These are phyloP conservation scores for Exophiala viscosa DNA, from an alignment of 2,329 filamentous ascomycete species.

Conservation along the genomic window DNA sequence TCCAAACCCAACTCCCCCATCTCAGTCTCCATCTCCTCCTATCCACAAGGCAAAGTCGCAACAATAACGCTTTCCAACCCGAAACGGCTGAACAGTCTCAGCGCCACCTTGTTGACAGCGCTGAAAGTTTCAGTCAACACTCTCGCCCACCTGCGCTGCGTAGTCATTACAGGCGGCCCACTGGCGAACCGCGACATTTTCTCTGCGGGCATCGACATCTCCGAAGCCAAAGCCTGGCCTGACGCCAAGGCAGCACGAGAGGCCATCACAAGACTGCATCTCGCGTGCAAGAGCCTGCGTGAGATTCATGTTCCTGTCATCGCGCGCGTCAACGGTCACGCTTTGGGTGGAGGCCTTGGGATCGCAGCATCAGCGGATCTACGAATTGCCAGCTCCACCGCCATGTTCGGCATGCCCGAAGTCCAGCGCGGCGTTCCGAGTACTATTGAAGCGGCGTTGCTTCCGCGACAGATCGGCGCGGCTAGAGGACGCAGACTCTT, in stretches of 20 bases:
- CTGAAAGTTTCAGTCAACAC: conserved; percentile 18
- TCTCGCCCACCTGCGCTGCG: conserved; percentile 14
- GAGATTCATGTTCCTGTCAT: conserved; percentile 39
- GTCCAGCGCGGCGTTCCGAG: conserved; percentile 38
- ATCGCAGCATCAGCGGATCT: conserved; percentile 38
- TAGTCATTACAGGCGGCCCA: conserved; percentile 16
- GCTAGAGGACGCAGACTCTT: conserved; percentile 36
- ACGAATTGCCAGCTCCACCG: conserved; percentile 33
- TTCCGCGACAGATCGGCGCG: conserved; percentile 38
- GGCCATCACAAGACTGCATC: conserved; percentile 4
- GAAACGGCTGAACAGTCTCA: conserved; percentile 28
- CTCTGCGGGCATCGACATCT: conserved; percentile 9
- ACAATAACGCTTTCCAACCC: conserved; percentile 30
- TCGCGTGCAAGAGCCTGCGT: conserved; percentile 33
- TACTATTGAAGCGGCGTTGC: conserved; percentile 38
- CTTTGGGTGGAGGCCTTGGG: conserved; percentile 38
- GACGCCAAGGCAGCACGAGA: conserved; percentile 29
- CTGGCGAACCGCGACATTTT: not conserved
- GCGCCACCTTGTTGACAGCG: not conserved
- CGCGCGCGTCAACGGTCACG: conserved; percentile 37
- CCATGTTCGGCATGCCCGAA: conserved; percentile 40
- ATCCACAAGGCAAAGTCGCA: conserved; percentile 23
- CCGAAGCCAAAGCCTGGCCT: conserved; percentile 25
- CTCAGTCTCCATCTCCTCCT: too few relatives aligned
- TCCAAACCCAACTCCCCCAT: too few relatives aligned